Conservation (phyloP, 768 basidiomycete genomes). For the Trametes coccinea region DNA sequence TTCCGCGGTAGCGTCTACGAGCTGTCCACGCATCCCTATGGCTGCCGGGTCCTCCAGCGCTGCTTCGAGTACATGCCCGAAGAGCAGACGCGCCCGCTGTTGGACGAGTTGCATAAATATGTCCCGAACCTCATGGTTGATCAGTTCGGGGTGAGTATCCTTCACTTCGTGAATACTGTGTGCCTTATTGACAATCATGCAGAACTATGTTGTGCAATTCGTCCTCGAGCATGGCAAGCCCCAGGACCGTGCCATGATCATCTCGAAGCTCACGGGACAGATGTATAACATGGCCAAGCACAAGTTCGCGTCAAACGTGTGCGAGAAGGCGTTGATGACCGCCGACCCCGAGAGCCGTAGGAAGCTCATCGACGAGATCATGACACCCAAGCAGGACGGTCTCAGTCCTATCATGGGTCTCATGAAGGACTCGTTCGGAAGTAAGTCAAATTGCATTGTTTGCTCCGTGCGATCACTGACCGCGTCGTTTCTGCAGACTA, state of each 20-base stretch:
- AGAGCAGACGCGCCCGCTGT: constrained; percentile 62
- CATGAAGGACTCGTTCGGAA: constrained; percentile 89
- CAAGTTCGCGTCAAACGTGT: constrained; percentile 95
- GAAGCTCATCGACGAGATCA: constrained; percentile 78
- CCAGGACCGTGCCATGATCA: constrained; percentile 66
- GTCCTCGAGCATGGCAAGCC: constrained; percentile 79
- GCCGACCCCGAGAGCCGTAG: constrained; percentile 66
- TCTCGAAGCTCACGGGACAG: constrained; percentile 72
- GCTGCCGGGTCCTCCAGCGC: constrained; percentile 92
- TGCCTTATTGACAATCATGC: constrained; percentile 22
- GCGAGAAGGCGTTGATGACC: constrained; percentile 82
- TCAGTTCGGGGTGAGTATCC: constrained; percentile 78
- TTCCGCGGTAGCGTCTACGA: constrained; percentile 81
- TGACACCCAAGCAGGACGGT: constrained; percentile 64
- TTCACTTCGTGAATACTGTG: not conserved
- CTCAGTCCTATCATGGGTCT: constrained; percentile 64
- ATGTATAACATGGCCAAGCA: constrained; percentile 80
- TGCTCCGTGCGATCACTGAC: not conserved
- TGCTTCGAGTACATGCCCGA: constrained; percentile 84
- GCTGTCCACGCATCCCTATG: constrained; percentile 86
- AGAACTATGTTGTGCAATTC: constrained; percentile 97
- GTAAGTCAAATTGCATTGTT: constrained; percentile 45
- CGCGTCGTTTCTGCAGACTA: constrained; percentile 56
- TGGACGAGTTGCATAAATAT: constrained; percentile 81
- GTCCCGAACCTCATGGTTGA: constrained; percentile 80